phyloP scores from a whole-genome alignment of 163 green algal species.

The Scenedesmus sp. region DNA sequence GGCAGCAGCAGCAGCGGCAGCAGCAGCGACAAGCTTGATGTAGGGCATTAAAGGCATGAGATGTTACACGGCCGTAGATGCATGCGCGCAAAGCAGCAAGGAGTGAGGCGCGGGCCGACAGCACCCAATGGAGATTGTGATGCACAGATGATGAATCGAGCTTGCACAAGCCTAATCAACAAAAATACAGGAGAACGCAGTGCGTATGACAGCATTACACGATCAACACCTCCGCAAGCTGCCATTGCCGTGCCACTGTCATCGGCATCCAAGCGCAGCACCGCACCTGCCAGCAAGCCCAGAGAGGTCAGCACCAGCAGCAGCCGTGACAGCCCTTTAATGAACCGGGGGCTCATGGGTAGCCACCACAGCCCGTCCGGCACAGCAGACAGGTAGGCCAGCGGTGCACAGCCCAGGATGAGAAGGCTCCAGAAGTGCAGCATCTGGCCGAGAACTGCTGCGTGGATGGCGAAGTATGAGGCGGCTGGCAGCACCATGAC shows the following conservation, averaged over 20 bases:
- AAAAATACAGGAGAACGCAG: too few relatives aligned
- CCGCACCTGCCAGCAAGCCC: slow-evolving; percentile 46
- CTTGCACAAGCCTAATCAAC: too few relatives aligned
- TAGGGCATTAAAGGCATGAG: background rate
- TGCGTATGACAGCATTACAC: too few relatives aligned
- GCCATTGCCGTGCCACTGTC: too few relatives aligned
- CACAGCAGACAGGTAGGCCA: slow-evolving; percentile 75
- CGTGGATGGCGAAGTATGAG: slow-evolving; percentile 79
- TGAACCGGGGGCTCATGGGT: slow-evolving; percentile 19
- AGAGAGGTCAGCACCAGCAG: slow-evolving; percentile 51
- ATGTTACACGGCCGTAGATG: too few relatives aligned
- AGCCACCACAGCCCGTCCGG: slow-evolving; percentile 86
- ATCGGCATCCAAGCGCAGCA: too few relatives aligned
- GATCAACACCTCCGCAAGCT: too few relatives aligned
- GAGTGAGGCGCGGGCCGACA: too few relatives aligned
- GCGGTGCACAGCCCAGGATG: slow-evolving; percentile 74
- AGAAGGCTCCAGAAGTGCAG: slow-evolving; percentile 86
- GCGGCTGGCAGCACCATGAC: slow-evolving; percentile 67
- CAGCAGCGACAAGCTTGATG: background rate
- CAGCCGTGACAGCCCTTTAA: slow-evolving; percentile 55
- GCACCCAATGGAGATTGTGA: too few relatives aligned
- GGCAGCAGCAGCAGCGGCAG: background rate
- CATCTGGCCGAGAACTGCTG: slow-evolving; percentile 66
- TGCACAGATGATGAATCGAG: too few relatives aligned
- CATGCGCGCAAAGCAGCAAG: background rate